These are phyloP conservation scores for Neurospora africana DNA, from an alignment of 495 filamentous ascomycete genomes.

Conservation along the genomic window DNA sequence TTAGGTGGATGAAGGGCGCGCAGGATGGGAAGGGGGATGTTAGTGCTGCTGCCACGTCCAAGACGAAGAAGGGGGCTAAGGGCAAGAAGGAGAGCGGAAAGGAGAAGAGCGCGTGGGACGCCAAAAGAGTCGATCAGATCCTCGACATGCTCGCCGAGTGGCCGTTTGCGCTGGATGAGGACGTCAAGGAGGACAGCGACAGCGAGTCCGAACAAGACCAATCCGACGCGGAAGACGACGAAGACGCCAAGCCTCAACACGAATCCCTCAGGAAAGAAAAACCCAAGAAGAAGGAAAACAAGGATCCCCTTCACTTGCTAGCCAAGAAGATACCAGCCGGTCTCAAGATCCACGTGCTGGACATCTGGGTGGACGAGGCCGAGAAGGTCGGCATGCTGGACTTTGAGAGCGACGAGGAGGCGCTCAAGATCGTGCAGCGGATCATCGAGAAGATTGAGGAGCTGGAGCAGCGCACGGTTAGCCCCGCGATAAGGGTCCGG, in stretches of 20 bases:
- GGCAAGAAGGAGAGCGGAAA: not conserved
- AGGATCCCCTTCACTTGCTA: slow-evolving; percentile 13
- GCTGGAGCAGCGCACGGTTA: slow-evolving; percentile 37
- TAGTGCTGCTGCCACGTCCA: slow-evolving; percentile 45
- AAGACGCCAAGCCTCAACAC: slow-evolving; percentile 14
- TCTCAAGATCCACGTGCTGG: slow-evolving; percentile 74
- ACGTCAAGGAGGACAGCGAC: slow-evolving; percentile 19
- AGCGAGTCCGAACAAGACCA: not conserved
- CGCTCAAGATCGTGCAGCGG: slow-evolving; percentile 22
- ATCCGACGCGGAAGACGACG: slow-evolving; percentile 3
- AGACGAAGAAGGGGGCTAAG: slow-evolving; percentile 10
- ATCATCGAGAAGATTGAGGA: slow-evolving; percentile 28
- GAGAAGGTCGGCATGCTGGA: slow-evolving; percentile 54
- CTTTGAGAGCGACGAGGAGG: slow-evolving; percentile 25
- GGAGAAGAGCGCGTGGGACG: slow-evolving; percentile 20
- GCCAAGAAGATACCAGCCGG: slow-evolving; percentile 55
- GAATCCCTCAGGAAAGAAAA: not conserved
- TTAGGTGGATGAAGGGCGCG: slow-evolving; percentile 40
- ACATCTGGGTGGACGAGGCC: slow-evolving; percentile 84
- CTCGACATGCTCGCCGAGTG: slow-evolving; percentile 31
- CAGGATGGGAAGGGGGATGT: slow-evolving; percentile 49
- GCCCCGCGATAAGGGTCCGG: slow-evolving; percentile 64
- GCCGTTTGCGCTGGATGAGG: slow-evolving; percentile 33
- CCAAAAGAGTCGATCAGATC: slow-evolving; percentile 22
- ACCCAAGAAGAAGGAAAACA: not conserved